Base-by-base conservation (phyloP, 495 filamentous ascomycete species). In the Penicillium paxilli region DNA sequence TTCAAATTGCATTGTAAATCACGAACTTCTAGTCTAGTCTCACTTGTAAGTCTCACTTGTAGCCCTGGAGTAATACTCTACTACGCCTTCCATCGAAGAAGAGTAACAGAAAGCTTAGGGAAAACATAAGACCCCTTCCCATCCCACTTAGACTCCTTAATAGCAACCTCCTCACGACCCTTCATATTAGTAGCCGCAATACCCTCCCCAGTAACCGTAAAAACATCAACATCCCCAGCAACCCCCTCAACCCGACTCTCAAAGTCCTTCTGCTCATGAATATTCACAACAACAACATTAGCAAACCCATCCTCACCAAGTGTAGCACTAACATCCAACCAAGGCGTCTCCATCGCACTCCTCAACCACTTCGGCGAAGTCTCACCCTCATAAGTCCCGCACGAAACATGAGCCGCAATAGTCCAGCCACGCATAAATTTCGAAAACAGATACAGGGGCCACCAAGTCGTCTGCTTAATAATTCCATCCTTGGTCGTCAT, bases 391-490 rank as follows among this genome's bases (percentile, higher is more conserved):
- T 89, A 91, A 5, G 76, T 76, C 0, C 71, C 72, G 55, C 75
- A 75, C 11, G 76, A 71, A 11, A 90, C 78, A 70, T 91, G 83
- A 23, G 80, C 67, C 8, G 76, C 79, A 11, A 92, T 63, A 0
- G 84, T 87, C 65, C 78, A 77, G 5, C 88, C 89, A 22, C 86
- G 81, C 89, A 91, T 92, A 59, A 85, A 91, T 55, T 77, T 78
- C 58, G 80, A 83, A 59, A 88, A 91, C 17, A 91, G 73, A 55
- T 83, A 78, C 51, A 90, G 75, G 11, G 87, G 89, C 85, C 87
- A 91, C 84, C 86, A 91, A 9, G 84, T 91, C 1, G 84, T 82
- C 73, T 92, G 88, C 74, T 86, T 87, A 6, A 83, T 66, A 23
- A 91, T 71, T 4, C 87, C 86, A 11, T 72, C 62, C 28, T 74